Conservation (phyloP, 1,284 basidiomycete species). For the Grifola frondosa region DNA sequence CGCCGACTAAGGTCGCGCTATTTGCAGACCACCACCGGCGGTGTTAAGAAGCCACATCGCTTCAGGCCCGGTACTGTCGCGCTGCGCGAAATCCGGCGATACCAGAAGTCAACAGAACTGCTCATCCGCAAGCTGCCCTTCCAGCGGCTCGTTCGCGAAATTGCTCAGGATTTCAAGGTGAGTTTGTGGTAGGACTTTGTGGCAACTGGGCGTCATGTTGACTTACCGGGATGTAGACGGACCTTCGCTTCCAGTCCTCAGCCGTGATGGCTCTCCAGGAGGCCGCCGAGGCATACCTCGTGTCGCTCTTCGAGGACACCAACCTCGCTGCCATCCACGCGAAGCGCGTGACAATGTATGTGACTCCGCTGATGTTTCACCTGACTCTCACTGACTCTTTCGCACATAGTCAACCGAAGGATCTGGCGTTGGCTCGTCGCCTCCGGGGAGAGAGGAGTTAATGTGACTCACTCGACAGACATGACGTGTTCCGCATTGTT, state of each 20-base stretch:
- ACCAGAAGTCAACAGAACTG: constrained; percentile 95
- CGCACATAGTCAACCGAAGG: constrained; percentile 54
- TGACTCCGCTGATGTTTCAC: constrained; percentile 2
- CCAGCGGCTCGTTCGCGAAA: constrained; percentile 91
- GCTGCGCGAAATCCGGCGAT: constrained; percentile 96
- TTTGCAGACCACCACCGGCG: constrained; percentile 64
- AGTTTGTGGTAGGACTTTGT: too few relatives aligned
- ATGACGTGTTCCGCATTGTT: too few relatives aligned
- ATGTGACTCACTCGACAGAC: too few relatives aligned
- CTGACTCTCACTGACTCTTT: not conserved
- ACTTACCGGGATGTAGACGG: constrained; percentile 47
- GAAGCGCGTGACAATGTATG: constrained; percentile 78
- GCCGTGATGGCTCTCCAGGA: constrained; percentile 91
- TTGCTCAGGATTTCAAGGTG: constrained; percentile 92
- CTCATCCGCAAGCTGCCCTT: constrained; percentile 93
- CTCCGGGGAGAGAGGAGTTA: constrained; percentile 77
- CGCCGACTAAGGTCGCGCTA: not conserved
- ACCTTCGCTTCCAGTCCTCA: constrained; percentile 92
- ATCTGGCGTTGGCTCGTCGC: constrained; percentile 78
- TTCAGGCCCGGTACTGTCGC: constrained; percentile 98
- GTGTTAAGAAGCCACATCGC: constrained; percentile 96
- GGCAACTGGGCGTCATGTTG: constrained; percentile 9
- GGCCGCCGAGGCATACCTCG: constrained; percentile 90
- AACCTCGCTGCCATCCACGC: constrained; percentile 85
- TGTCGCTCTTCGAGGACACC: constrained; percentile 84